Evolutionary conservation across 768 basidiomycete genomes (phyloP).

Genomic region (Pleurotus ostreatus): DNA sequence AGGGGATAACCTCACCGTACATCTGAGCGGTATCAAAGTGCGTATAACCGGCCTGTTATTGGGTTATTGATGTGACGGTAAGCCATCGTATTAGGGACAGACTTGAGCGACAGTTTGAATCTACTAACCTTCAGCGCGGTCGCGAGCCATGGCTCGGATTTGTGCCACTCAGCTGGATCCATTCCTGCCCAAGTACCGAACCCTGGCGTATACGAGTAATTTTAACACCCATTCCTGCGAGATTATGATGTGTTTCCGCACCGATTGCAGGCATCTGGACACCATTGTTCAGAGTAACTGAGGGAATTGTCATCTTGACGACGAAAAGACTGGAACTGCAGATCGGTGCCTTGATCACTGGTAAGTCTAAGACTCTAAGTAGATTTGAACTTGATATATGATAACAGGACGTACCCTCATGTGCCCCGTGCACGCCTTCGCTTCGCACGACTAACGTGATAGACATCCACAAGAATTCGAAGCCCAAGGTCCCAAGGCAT

Average conservation of each 20-base stretch:
- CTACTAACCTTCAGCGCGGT: constrained; percentile 30
- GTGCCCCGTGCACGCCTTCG: too few species aligned
- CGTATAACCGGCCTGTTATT: constrained; percentile 31
- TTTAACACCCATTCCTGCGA: neutral
- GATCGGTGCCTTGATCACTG: too few species aligned
- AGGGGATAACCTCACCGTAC: constrained; percentile 21
- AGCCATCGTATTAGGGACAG: neutral
- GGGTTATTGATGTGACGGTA: neutral
- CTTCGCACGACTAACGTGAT: too few species aligned
- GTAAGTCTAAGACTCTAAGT: too few species aligned
- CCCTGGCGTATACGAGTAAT: constrained; percentile 20
- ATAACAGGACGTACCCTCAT: too few species aligned
- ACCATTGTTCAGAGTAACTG: constrained; percentile 1
- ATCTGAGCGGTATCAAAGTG: constrained; percentile 37
- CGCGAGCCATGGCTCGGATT: constrained; percentile 35
- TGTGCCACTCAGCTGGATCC: constrained; percentile 25
- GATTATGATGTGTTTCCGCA: neutral
- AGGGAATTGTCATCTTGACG: neutral
- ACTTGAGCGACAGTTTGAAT: neutral
- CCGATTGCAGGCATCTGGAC: neutral
- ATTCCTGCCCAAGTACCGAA: constrained; percentile 37
- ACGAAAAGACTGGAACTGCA: too few species aligned
- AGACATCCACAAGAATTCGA: too few species aligned
- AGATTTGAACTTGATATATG: too few species aligned
- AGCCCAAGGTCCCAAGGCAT: too few species aligned